These are phyloP conservation scores for Capsella rubella DNA, from an alignment of 441 rosid species.

Conservation along the genomic window DNA sequence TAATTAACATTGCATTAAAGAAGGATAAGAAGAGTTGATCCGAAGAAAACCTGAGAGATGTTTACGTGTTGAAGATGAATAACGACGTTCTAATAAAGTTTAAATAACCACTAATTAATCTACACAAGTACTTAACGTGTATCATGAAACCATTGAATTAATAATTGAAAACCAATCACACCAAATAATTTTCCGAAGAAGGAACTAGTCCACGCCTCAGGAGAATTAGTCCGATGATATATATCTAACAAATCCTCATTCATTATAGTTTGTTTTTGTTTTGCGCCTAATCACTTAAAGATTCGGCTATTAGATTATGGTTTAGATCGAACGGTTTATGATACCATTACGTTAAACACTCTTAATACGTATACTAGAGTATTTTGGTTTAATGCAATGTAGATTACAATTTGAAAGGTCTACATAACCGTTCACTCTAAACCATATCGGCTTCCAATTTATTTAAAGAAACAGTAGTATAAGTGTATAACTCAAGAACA, in stretches of 20 bases:
- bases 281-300: neutral
- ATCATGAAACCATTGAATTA: neutral
- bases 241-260: neutral
- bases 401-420: no score
- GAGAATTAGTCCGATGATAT: conserved; percentile 2
- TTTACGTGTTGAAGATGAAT: neutral
- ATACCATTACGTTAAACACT: no score
- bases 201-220: conserved; percentile 19
- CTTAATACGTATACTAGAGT: no score
- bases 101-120: conserved; percentile 14
- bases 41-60: neutral
- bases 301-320: no score
- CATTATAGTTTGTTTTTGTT: neutral
- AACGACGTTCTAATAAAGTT: neutral
- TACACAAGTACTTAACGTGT: neutral
- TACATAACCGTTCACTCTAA: no score
- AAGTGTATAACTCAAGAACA: no score
- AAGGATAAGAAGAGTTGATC: neutral
- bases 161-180: neutral
- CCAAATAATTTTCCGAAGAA: neutral
- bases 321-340: no score
- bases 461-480: no score
- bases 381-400: no score
- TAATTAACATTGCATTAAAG: neutral
- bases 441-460: no score